phyloP scores from a whole-genome alignment of 228 moss, liverwort and hornwort species.

The Sphagnum fallax region DNA sequence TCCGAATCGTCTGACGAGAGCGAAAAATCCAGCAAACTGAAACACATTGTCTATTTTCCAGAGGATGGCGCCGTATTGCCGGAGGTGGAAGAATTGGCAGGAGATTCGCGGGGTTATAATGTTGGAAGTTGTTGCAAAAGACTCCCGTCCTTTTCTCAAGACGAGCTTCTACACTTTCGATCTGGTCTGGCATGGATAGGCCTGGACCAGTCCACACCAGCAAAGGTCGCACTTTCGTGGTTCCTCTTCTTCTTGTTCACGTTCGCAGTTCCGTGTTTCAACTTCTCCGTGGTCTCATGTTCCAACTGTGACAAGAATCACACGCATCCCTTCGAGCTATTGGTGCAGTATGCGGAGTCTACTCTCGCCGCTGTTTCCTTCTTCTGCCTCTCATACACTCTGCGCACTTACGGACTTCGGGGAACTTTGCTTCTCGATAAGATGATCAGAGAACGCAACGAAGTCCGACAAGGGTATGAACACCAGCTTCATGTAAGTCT shows the following conservation, averaged over 20 bases:
- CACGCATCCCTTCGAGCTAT: constrained; percentile 32
- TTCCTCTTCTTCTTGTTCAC: constrained; percentile 26
- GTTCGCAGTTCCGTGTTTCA: constrained; percentile 16
- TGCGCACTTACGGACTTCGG: constrained; percentile 33
- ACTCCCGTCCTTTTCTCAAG: neutral
- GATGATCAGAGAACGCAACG: constrained; percentile 16
- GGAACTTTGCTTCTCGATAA: constrained; percentile 47
- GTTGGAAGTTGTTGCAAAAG: neutral
- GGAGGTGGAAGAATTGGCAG: neutral
- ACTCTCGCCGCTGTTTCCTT: constrained; percentile 46
- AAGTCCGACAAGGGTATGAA: constrained; percentile 33
- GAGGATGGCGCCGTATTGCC: neutral
- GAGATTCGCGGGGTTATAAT: neutral
- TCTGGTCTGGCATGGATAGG: constrained; percentile 25
- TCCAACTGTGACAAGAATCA: constrained; percentile 28
- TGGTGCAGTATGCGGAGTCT: constrained; percentile 44
- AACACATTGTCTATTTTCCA: neutral
- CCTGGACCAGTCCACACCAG: constrained; percentile 34
- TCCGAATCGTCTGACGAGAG: neutral
- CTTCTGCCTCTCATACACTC: constrained; percentile 23
- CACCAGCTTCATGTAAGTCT: constrained; percentile 33
- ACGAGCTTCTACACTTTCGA: constrained; percentile 39
- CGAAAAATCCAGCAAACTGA: neutral
- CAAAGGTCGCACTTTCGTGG: constrained; percentile 24
- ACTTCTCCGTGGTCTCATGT: constrained; percentile 26